Evolutionary conservation across 495 filamentous ascomycete genomes (phyloP), one percentile per base, ranked within the genome.

Genomic region (Neurospora hispaniola): DNA sequence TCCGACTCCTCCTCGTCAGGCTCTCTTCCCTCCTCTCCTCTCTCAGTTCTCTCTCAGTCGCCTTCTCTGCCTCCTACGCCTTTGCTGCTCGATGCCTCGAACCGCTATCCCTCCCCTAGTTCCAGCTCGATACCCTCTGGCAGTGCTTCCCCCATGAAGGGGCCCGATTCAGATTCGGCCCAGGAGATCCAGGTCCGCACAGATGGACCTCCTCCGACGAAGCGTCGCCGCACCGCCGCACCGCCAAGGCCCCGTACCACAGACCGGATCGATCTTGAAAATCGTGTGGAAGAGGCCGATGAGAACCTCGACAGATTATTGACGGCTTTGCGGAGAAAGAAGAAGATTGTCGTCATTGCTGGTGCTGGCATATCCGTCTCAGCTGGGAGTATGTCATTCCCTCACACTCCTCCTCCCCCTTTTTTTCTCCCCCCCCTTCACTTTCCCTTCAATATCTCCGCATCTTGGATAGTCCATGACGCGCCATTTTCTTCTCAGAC

Each of bases 291-390:
- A n/a, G 81, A 82, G 43, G 80, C 82, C 18, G 80, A 85, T 59
- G 78, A 76, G 31, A 76, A 92, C 68, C 81, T 97, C 10, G 87
- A 90, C 70, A 85, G 89, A 70, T 84, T 99, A 16, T 81, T 93
- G 44, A 88, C 91, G 70, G 90, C 88, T n/a, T 81, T 99, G 74
- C 90, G 91, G 72, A 92, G 92, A 78, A 96, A 94, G 82, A 91
- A 91, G 81, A 98, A 97, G 83, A 97, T 99, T 76, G 93, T 99
- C 23, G 93, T 97, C 54, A 93, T 99, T 81, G 95, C 95, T 41
- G 96, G 96, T 69, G 96, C 96, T 42, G 96, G 96, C 70, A 98
- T 99, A 74, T 98, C 96, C 43, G 95, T 96, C 16, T 93, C 94
- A 66, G 96, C 96, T 75, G 96, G 96, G 71, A 96, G 94, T 97